These are phyloP conservation scores for Epichloe gansuensis DNA, from an alignment of 2,329 filamentous ascomycete genomes.

Conservation along the genomic window DNA sequence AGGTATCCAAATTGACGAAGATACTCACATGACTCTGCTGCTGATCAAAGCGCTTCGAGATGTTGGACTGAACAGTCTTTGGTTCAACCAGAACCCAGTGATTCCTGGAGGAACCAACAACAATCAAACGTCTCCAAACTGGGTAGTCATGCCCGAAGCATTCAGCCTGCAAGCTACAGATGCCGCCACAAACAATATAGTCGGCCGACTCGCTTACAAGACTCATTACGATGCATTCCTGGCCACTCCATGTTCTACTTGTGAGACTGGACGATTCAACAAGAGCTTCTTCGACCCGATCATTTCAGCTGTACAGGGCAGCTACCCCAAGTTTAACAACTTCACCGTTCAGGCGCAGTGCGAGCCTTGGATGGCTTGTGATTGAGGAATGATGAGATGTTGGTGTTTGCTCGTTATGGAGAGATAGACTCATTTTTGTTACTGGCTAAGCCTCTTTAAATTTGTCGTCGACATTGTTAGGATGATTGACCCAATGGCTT, in stretches of 20 bases:
- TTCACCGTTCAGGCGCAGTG: conserved; percentile 26
- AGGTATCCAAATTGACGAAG: conserved; percentile 24
- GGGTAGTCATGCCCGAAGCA: conserved; percentile 27
- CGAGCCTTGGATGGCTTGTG: conserved; percentile 25
- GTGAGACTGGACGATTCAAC: conserved; percentile 24
- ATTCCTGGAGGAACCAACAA: conserved; percentile 20
- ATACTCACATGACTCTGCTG: conserved; percentile 27
- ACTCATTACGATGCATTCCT: conserved; percentile 26
- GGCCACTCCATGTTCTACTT: conserved; percentile 22
- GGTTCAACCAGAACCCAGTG: conserved; percentile 27
- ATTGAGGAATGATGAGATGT: conserved; percentile 7
- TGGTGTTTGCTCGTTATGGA: conserved; percentile 3
- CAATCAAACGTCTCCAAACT: conserved; percentile 17
- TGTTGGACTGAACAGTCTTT: conserved; percentile 24
- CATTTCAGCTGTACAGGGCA: conserved; percentile 24
- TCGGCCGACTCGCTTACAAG: conserved; percentile 24
- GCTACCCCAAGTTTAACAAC: conserved; percentile 25
- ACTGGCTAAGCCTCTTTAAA: conserved; percentile 1
- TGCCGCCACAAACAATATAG: conserved; percentile 17
- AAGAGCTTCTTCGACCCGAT: conserved; percentile 24
- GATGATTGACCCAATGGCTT: conserved; percentile 6
- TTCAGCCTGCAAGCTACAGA: conserved; percentile 24
- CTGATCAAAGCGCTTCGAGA: conserved; percentile 26
- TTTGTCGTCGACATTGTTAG: conserved; percentile 1
- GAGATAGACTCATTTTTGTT: not conserved